These are phyloP conservation scores for Bombardia bombarda DNA, from an alignment of 495 filamentous ascomycete genomes.

Conservation along the genomic window DNA sequence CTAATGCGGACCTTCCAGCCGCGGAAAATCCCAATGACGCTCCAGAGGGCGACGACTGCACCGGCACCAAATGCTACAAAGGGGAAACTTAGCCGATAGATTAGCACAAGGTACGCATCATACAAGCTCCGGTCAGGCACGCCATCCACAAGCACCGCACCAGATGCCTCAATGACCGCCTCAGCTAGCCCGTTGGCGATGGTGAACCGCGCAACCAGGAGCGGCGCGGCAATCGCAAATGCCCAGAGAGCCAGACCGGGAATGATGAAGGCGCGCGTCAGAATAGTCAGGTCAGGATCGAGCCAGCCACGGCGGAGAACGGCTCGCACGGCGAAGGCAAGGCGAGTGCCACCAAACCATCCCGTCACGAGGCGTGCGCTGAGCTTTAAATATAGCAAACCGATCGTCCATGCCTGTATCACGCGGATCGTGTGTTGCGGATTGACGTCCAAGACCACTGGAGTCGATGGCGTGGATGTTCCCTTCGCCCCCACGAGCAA, in stretches of 20 bases:
- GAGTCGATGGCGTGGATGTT: background rate
- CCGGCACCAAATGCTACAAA: constrained; percentile 42
- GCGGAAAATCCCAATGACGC: constrained; percentile 55
- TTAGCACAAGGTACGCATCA: constrained; percentile 40
- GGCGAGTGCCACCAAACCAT: constrained; percentile 52
- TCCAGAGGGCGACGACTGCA: constrained; percentile 23
- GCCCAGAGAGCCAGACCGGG: constrained; percentile 55
- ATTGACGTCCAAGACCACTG: constrained; percentile 9
- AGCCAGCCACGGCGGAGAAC: constrained; percentile 75
- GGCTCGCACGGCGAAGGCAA: constrained; percentile 63
- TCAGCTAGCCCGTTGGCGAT: constrained; percentile 24
- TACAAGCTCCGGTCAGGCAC: constrained; percentile 23
- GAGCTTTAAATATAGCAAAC: constrained; percentile 86
- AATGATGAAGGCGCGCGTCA: constrained; percentile 76
- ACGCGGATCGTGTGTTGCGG: constrained; percentile 73
- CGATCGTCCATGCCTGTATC: constrained; percentile 89
- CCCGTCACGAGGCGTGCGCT: constrained; percentile 62
- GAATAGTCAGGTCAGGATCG: constrained; percentile 66
- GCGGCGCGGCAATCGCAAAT: constrained; percentile 52
- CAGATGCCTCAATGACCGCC: constrained; percentile 2
- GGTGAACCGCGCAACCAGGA: constrained; percentile 22
- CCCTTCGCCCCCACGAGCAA: constrained; percentile 2
- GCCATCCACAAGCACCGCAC: constrained; percentile 13
- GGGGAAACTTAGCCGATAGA: constrained; percentile 71
- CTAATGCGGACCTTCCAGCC: constrained; percentile 76